Percentiles rank a stretch among this genome's conserved stretches.
These are phyloP conservation scores for Saturnispora gosingensis DNA, from an alignment of 805 yeast species.

Conservation along the genomic window DNA sequence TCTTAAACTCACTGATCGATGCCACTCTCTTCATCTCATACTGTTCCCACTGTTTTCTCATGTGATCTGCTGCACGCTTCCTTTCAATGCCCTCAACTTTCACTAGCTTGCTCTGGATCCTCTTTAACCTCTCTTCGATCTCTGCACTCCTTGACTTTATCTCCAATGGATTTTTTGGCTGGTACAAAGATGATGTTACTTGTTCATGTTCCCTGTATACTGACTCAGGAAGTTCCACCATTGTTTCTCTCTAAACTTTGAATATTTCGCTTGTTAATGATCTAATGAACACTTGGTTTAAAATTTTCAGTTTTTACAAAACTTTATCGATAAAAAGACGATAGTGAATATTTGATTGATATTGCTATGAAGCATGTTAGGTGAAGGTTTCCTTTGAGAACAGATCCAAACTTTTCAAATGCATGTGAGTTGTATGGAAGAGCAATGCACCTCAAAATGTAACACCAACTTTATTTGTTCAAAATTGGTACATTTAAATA, in stretches of 20 bases:
- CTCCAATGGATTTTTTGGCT: slow-evolving; percentile 9
- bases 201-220: slow-evolving; percentile 1
- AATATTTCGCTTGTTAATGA: background rate
- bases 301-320: background rate
- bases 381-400: too few species aligned
- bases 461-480: too few species aligned
- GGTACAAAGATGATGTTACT: background rate
- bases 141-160: background rate
- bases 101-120: slow-evolving; percentile 1
- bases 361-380: too few species aligned
- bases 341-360: background rate
- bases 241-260: slow-evolving; percentile 34
- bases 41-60: slow-evolving; percentile 7
- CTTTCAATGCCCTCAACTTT: slow-evolving; percentile 1
- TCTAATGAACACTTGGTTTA: background rate
- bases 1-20: slow-evolving; percentile 1
- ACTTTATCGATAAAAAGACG: background rate
- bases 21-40: slow-evolving; percentile 6
- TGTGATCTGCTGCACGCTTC: background rate
- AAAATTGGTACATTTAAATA: too few species aligned
- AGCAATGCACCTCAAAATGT: too few species aligned
- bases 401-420: too few species aligned
- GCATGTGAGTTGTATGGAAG: too few species aligned
- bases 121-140: background rate
- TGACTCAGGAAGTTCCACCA: slow-evolving; percentile 21